Conservation (phyloP, 1,139 yeast species). For the Suhomyces yuchorum region DNA sequence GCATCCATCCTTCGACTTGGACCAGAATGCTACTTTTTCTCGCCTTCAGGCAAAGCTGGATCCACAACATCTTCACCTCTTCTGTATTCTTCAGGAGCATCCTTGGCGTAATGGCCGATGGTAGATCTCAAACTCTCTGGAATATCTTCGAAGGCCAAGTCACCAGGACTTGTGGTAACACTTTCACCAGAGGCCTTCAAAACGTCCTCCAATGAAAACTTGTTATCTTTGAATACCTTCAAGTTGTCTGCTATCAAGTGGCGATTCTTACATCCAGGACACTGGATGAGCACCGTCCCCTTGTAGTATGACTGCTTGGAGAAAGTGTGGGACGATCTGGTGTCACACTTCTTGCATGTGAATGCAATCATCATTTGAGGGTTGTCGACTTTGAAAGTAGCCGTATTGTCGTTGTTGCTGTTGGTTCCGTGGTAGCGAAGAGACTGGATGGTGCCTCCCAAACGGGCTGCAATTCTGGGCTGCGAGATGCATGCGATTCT, state of each 20-base stretch:
- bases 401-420: constrained; percentile 7
- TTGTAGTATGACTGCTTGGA: constrained; percentile 87
- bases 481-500: not conserved
- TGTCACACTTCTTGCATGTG: constrained; percentile 86
- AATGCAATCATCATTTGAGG: constrained; percentile 87
- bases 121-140: constrained; percentile 61
- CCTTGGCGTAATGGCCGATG: constrained; percentile 66
- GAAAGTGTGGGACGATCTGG: constrained; percentile 82
- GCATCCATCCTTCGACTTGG: too few relatives aligned
- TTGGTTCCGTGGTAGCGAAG: constrained; percentile 8
- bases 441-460: not conserved
- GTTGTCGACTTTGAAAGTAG: constrained; percentile 50
- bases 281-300: constrained; percentile 87
- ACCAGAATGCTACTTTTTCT: not conserved
- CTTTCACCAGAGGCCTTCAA: constrained; percentile 74
- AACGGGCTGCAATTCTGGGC: not conserved
- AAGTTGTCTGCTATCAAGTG: constrained; percentile 94
- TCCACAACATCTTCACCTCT: constrained; percentile 20
- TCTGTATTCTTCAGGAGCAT: constrained; percentile 52
- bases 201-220: constrained; percentile 79
- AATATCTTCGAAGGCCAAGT: constrained; percentile 69
- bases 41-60: constrained; percentile 9
- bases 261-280: constrained; percentile 87
- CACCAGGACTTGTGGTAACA: constrained; percentile 61
- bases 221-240: constrained; percentile 75